These are phyloP conservation scores for Tilletia indica DNA, from an alignment of 1,284 basidiomycete genomes.

Conservation along the genomic window DNA sequence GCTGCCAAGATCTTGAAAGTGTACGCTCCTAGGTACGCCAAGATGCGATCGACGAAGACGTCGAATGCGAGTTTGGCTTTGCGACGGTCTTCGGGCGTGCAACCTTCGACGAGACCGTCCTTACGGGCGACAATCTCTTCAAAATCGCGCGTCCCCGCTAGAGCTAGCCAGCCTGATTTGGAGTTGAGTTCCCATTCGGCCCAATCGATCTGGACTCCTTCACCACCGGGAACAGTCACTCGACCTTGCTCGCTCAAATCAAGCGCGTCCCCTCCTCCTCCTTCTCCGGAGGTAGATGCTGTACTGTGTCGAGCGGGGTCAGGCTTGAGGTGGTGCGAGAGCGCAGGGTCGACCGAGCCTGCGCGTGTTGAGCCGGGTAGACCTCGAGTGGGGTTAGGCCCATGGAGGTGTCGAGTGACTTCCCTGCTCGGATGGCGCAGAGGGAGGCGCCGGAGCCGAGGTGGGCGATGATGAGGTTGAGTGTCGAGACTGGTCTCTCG, in stretches of 20 bases:
- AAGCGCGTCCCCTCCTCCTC: background rate
- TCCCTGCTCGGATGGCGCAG: slow-evolving; percentile 25
- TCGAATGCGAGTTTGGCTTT: slow-evolving; percentile 27
- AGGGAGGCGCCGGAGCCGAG: slow-evolving; percentile 27
- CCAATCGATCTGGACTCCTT: slow-evolving; percentile 4
- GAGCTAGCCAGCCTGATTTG: slow-evolving; percentile 26
- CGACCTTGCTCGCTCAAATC: slow-evolving; percentile 15
- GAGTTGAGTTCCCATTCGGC: slow-evolving; percentile 28
- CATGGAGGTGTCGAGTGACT: slow-evolving; percentile 30
- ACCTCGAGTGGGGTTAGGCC: slow-evolving; percentile 31
- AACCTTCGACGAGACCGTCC: slow-evolving; percentile 13
- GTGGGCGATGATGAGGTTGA: slow-evolving; percentile 30
- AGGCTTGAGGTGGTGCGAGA: slow-evolving; percentile 26
- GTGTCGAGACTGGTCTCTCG: background rate
- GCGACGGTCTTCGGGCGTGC: slow-evolving; percentile 7
- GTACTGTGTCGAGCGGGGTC: background rate
- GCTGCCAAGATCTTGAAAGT: slow-evolving; percentile 24
- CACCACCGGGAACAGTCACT: slow-evolving; percentile 2
- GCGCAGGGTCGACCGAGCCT: slow-evolving; percentile 28
- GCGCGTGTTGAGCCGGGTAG: slow-evolving; percentile 29
- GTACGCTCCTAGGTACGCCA: slow-evolving; percentile 28
- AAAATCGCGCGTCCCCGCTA: slow-evolving; percentile 30
- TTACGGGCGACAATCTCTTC: slow-evolving; percentile 19
- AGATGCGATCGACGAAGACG: slow-evolving; percentile 33
- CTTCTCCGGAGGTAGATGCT: background rate